Evolutionary conservation across 345 rosid species (phyloP).

Genomic region (Euclidium syriacum): DNA sequence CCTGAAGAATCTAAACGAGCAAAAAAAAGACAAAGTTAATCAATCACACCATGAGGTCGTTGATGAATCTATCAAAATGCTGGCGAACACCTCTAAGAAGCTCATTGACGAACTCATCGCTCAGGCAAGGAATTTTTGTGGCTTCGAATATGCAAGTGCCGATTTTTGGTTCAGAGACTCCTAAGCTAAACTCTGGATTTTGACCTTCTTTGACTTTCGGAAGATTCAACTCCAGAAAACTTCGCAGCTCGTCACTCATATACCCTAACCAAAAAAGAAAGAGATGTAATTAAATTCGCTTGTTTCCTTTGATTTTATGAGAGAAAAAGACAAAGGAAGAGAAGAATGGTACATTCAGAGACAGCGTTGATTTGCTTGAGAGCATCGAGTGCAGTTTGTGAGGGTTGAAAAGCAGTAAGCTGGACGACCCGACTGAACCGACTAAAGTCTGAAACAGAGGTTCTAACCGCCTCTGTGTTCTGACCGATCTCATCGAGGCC

Average conservation of each 20-base stretch:
- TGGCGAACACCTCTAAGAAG: slow-evolving; percentile 82
- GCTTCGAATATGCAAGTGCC: slow-evolving; percentile 78
- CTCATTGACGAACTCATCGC: slow-evolving; percentile 80
- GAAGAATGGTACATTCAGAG: slow-evolving; percentile 54
- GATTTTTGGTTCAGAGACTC: slow-evolving; percentile 78
- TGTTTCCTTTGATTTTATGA: too few species aligned
- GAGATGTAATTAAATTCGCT: background rate
- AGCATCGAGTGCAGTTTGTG: slow-evolving; percentile 60
- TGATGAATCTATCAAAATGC: slow-evolving; percentile 79
- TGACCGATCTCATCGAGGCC: slow-evolving; percentile 84
- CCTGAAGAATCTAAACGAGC: background rate
- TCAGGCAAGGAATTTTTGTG: slow-evolving; percentile 79
- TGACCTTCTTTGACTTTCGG: slow-evolving; percentile 83
- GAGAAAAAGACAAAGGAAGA: background rate
- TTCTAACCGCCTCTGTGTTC: slow-evolving; percentile 71
- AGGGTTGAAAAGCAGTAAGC: slow-evolving; percentile 69
- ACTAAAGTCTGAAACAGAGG: slow-evolving; percentile 60
- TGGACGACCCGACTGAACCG: slow-evolving; percentile 77
- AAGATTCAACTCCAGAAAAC: slow-evolving; percentile 78
- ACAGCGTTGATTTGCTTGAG: slow-evolving; percentile 76
- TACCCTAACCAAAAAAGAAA: slow-evolving; percentile 26
- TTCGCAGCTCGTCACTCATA: slow-evolving; percentile 85
- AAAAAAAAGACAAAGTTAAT: background rate
- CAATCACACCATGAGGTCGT: slow-evolving; percentile 90
- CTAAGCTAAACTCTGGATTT: slow-evolving; percentile 72